phyloP scores from a whole-genome alignment of 192 early-diverging fungal species.

The Thamnidium elegans region DNA sequence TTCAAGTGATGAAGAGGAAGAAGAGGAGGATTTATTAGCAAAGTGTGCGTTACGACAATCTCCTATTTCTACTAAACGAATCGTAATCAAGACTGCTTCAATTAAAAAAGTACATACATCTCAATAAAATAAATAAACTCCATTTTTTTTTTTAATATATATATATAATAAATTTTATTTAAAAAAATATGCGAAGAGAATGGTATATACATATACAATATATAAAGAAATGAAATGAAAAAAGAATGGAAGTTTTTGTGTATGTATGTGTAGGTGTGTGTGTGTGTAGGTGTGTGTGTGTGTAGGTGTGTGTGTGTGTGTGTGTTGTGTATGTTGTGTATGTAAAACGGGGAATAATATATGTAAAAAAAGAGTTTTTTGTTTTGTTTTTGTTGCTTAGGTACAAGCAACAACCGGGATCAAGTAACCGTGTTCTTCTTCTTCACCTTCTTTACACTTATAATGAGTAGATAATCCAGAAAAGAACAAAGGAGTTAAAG shows the following conservation, averaged over 20 bases:
- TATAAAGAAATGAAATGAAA: constrained; percentile 4
- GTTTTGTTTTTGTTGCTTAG: not conserved
- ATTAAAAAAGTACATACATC: constrained; percentile 10
- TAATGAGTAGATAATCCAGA: constrained; percentile 17
- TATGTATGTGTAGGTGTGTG: not conserved
- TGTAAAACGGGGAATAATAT: not conserved
- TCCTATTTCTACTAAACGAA: constrained; percentile 3
- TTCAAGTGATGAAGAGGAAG: constrained; percentile 10
- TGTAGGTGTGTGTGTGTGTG: not conserved
- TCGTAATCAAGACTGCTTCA: constrained; percentile 5
- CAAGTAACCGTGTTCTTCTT: constrained; percentile 19
- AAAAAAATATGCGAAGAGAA: not conserved
- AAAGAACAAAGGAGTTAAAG: constrained; percentile 15
- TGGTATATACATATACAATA: constrained; percentile 3
- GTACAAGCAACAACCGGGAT: constrained; percentile 7
- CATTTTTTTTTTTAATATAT: constrained; percentile 1
- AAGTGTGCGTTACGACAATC: constrained; percentile 3
- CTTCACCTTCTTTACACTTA: constrained; percentile 13
- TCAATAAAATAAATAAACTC: not conserved
- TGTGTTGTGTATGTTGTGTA: too few species aligned
- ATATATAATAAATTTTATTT: constrained; percentile 1
- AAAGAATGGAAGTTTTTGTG: not conserved
- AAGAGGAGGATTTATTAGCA: constrained; percentile 4
- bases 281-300: not conserved
- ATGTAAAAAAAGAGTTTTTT: not conserved